Conservation (phyloP, 2,329 filamentous ascomycete species). For the Monilinia fructigena region DNA sequence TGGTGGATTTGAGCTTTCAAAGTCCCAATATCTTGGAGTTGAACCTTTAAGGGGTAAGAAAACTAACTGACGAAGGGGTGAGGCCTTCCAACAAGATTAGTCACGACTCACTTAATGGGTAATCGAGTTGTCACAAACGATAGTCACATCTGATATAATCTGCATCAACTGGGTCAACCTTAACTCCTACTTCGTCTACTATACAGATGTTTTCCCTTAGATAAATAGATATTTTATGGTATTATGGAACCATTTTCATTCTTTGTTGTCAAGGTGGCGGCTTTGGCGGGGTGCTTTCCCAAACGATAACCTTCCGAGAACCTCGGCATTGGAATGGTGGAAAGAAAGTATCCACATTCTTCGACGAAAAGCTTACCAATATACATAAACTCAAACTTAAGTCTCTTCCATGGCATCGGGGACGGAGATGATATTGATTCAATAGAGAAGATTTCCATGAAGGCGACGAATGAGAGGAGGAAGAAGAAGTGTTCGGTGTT, state of each 20-base stretch:
- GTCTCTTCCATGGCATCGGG: not conserved
- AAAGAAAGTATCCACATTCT: slow-evolving; percentile 13
- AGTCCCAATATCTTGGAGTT: not conserved
- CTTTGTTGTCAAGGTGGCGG: slow-evolving; percentile 8
- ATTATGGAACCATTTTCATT: slow-evolving; percentile 6
- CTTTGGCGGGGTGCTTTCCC: slow-evolving; percentile 15
- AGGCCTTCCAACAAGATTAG: not conserved
- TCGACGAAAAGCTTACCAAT: slow-evolving; percentile 18
- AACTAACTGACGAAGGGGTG: too few relatives aligned
- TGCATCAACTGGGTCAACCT: not conserved
- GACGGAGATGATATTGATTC: slow-evolving; percentile 8
- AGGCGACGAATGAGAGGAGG: not conserved
- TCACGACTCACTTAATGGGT: not conserved
- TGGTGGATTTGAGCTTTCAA: not conserved
- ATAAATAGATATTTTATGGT: not conserved
- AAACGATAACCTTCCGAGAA: not conserved
- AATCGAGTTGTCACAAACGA: not conserved
- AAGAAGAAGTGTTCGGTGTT: not conserved
- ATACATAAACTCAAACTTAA: not conserved
- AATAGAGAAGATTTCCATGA: slow-evolving; percentile 17
- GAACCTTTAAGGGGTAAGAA: not conserved
- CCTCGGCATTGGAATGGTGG: slow-evolving; percentile 16
- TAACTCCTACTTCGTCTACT: not conserved
- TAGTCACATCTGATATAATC: not conserved
- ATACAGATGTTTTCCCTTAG: slow-evolving; percentile 11